Evolutionary conservation across 2,329 filamentous ascomycete species (phyloP), one percentile per base, ranked within the genome.

Genomic region (Plectosphaerella cucumerina): DNA sequence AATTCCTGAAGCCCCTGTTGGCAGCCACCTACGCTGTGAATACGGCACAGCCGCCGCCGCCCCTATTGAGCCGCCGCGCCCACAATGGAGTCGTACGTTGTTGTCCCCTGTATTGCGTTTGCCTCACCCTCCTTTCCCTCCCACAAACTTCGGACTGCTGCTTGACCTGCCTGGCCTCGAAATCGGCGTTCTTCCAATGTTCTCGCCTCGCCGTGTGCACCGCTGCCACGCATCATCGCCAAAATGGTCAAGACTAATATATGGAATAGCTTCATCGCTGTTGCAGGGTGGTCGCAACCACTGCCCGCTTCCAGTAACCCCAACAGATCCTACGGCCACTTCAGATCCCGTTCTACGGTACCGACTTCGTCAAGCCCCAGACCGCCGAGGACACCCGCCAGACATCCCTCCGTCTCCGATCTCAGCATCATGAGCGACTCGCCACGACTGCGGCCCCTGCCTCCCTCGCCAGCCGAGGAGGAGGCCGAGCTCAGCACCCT

Each of bases 401-500:
- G 70, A 53, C 67, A 71, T 3, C 62, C 68, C 6, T 69, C 67
- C 6, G 59, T 67, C 8, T 68, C 68, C 10, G 61, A 68, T 2
- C 58, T 74, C 5, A 65, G 70, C 9, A 65, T 63, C 23, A 74
- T 74, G 55, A 68, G 70, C 6, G 58, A 65, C 20, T 67, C 65
- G 8, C 59, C 59, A 17, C 62, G 66, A 33, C 65, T 70, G 6
- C 65, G 65, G 20, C 61, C 65, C 42, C 64, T 65, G 5, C 67
- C 71, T 15, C 65, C 71, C 15, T 64, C 70, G 11, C 71, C 72
- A 18, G 62, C 72, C 18, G 72, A 79, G 57, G 74, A 79, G 45
- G 77, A 79, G 58, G 76, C 82, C 61, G 81, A 82, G 60, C 78
- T 89, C 70, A 88, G 83, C 65, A 89, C 86, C 1, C 72, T 89